Conservation (phyloP, 2,329 filamentous ascomycete genomes). For the Immersiporthe knoxdaviesiana region DNA sequence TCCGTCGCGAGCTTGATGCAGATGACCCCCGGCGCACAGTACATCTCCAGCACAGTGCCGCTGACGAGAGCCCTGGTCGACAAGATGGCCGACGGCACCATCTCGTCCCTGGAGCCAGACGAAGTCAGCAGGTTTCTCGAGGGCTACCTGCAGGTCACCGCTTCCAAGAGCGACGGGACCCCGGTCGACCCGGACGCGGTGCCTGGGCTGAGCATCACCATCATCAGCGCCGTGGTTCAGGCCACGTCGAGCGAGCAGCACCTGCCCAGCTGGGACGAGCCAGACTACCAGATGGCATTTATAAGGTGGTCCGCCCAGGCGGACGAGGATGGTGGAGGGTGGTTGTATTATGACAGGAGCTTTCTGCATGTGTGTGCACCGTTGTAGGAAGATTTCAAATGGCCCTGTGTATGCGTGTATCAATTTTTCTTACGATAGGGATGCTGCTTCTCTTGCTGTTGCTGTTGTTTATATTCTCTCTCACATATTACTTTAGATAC, state of each 20-base stretch:
- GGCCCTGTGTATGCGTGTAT: background rate
- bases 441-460: background rate
- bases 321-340: too few relatives aligned
- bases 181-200: conserved; percentile 37
- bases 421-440: background rate
- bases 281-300: conserved; percentile 22
- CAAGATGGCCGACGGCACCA: conserved; percentile 42
- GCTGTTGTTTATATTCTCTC: background rate
- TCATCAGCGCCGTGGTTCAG: conserved; percentile 44
- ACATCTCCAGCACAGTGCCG: conserved; percentile 54
- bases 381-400: background rate
- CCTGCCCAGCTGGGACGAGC: conserved; percentile 44
- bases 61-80: conserved; percentile 54
- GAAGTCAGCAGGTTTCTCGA: conserved; percentile 48
- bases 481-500: conserved; percentile 1
- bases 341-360: too few relatives aligned
- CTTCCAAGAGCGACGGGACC: conserved; percentile 38
- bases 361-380: too few relatives aligned
- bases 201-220: conserved; percentile 40
- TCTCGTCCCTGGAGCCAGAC: conserved; percentile 43
- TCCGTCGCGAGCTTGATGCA: conserved; percentile 29
- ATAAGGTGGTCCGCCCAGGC: background rate
- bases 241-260: conserved; percentile 39
- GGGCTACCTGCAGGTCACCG: conserved; percentile 41
- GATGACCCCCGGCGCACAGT: conserved; percentile 42